Conservation (phyloP, 1,284 basidiomycete species). For the Ceratobasidium sp. region DNA sequence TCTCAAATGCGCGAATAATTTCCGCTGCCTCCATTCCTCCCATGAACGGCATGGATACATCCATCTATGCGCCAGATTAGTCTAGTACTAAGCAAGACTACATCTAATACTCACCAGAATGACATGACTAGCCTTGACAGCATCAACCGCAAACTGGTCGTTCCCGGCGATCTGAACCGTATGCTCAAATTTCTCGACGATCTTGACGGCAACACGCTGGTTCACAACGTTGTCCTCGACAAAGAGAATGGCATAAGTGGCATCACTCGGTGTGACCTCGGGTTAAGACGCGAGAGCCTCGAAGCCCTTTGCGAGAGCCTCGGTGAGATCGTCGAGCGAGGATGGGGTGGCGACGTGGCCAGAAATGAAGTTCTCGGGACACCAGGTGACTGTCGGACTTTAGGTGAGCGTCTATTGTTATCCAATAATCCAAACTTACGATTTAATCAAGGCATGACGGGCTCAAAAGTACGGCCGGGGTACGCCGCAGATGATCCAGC, state of each 20-base stretch:
- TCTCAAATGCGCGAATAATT: conserved; percentile 85
- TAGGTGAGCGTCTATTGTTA: conserved; percentile 57
- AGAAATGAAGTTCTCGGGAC: conserved; percentile 90
- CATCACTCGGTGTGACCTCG: conserved; percentile 82
- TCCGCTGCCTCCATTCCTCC: conserved; percentile 93
- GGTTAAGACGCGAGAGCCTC: conserved; percentile 93
- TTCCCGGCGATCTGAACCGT: conserved; percentile 98
- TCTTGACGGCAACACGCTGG: conserved; percentile 97
- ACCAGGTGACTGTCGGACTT: conserved; percentile 83
- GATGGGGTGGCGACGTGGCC: conserved; percentile 94
- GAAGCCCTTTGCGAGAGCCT: conserved; percentile 93
- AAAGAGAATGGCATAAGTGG: conserved; percentile 93
- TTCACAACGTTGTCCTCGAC: conserved; percentile 99
- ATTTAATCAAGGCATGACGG: conserved; percentile 78
- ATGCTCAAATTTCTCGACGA: conserved; percentile 97
- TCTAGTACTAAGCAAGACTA: neutral
- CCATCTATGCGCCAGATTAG: conserved; percentile 76
- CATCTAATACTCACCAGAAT: conserved; percentile 74
- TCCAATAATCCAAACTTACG: conserved; percentile 65
- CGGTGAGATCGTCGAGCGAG: conserved; percentile 88
- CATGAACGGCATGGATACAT: conserved; percentile 98
- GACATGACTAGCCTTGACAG: conserved; percentile 86
- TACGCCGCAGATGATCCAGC: conserved; percentile 95
- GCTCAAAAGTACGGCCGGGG: conserved; percentile 95
- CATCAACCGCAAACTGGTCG: conserved; percentile 90